Evolutionary conservation across 345 rosid genomes (phyloP).

Genomic region (Mercurialis annua): DNA sequence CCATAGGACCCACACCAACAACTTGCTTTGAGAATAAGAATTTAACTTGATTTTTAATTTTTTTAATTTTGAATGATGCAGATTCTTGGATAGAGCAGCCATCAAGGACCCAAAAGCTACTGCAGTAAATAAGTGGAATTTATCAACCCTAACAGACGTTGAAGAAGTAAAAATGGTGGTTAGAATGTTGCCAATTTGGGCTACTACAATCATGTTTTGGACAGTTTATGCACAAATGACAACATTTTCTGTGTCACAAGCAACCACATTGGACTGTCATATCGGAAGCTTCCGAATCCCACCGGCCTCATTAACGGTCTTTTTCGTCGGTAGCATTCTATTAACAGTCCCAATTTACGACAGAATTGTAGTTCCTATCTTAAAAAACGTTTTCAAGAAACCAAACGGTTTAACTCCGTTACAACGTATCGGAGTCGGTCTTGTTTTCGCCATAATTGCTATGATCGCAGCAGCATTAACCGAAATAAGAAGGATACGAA

Average conservation of each 20-base stretch:
- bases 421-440: constrained; percentile 77
- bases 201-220: constrained; percentile 86
- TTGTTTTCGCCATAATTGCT: constrained; percentile 48
- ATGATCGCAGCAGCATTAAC: constrained; percentile 71
- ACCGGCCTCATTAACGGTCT: constrained; percentile 63
- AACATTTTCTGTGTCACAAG: constrained; percentile 89
- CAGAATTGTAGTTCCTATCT: constrained; percentile 48
- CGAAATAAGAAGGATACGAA: constrained; percentile 57
- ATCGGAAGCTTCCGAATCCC: constrained; percentile 79
- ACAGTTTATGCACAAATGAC: constrained; percentile 94
- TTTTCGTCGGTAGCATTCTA: constrained; percentile 84
- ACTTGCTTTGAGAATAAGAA: too few relatives aligned
- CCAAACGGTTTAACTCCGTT: constrained; percentile 80
- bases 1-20: not conserved
- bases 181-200: constrained; percentile 92
- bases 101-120: constrained; percentile 41
- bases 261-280: constrained; percentile 86
- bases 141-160: constrained; percentile 82
- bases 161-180: constrained; percentile 90
- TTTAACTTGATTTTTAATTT: not conserved
- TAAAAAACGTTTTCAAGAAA: constrained; percentile 48
- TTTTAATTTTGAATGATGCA: constrained; percentile 26
- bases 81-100: constrained; percentile 87
- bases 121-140: constrained; percentile 58
- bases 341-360: constrained; percentile 80